A percentile compares a stretch with the other conserved stretches of the same genome.
These are phyloP conservation scores for Pseudozyma sp. DNA, from an alignment of 1,284 basidiomycete species.

Conservation along the genomic window DNA sequence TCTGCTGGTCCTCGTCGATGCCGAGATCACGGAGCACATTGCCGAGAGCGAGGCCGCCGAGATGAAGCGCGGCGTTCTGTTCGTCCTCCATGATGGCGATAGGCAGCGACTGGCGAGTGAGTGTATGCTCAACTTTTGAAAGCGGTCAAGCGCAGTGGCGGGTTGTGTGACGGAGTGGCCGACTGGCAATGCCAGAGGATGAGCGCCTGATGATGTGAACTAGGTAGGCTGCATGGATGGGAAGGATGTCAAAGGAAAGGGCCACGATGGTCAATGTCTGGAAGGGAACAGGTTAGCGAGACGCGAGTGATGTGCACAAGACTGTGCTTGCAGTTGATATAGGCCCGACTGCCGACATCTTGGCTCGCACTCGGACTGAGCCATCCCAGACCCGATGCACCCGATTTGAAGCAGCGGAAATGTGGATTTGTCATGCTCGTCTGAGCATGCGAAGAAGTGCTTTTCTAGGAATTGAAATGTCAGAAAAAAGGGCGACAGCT, in stretches of 20 bases:
- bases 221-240: conserved; percentile 10
- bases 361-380: not conserved
- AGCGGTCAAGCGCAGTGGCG: not conserved
- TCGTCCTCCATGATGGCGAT: conserved; percentile 59
- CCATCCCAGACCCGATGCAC: not conserved
- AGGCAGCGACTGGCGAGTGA: not conserved
- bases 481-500: conserved; percentile 1
- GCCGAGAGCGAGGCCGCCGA: conserved; percentile 66
- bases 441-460: conserved; percentile 20
- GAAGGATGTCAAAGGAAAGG: not conserved
- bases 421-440: conserved; percentile 33
- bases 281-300: no score
- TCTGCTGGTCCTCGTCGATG: conserved; percentile 54
- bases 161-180: conserved; percentile 2
- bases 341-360: conserved; percentile 6
- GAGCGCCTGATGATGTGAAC: conserved; percentile 3
- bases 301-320: not conserved
- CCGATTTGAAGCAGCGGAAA: conserved; percentile 1
- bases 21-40: conserved; percentile 66
- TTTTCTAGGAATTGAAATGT: not conserved
- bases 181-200: conserved; percentile 28
- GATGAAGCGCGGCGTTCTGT: conserved; percentile 62
- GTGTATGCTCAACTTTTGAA: no score
- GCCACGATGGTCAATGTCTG: not conserved
- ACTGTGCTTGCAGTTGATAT: not conserved